Conservation (phyloP, 305 asterid species). For the Withania somnifera region DNA sequence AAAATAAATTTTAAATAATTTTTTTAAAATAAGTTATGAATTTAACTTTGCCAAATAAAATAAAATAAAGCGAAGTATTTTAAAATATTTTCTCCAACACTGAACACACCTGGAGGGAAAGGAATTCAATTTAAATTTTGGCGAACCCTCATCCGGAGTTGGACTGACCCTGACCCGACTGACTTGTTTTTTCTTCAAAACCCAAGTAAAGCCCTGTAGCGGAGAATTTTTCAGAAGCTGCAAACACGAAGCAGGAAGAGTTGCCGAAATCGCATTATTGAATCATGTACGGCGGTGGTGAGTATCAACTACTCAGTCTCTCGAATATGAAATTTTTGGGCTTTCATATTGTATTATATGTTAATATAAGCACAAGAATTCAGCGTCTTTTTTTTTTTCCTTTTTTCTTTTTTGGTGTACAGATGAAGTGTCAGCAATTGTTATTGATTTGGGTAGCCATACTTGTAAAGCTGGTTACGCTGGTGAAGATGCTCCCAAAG, state of each 20-base stretch:
- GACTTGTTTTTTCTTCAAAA: background rate
- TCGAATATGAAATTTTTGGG: background rate
- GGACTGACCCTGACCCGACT: background rate
- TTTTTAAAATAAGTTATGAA: no score
- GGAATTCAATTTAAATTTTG: no score
- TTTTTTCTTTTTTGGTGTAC: background rate
- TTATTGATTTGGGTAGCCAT: slow-evolving; percentile 79
- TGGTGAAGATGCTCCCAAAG: slow-evolving; percentile 99
- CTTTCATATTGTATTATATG: background rate
- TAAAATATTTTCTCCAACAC: no score
- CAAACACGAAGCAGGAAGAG: background rate
- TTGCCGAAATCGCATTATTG: background rate
- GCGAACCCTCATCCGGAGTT: no score
- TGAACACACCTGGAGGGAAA: no score
- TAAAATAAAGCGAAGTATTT: no score
- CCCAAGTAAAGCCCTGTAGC: background rate
- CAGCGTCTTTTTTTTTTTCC: background rate
- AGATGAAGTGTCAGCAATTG: slow-evolving; percentile 97
- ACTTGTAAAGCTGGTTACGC: slow-evolving; percentile 99
- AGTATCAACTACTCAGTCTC: background rate
- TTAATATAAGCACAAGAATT: background rate
- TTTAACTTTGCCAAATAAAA: no score
- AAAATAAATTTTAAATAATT: no score
- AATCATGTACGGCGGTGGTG: slow-evolving; percentile 5
- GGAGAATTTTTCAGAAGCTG: background rate